These are phyloP conservation scores for Fusarium pininemorale DNA, from an alignment of 2,329 filamentous ascomycete species.

Conservation along the genomic window DNA sequence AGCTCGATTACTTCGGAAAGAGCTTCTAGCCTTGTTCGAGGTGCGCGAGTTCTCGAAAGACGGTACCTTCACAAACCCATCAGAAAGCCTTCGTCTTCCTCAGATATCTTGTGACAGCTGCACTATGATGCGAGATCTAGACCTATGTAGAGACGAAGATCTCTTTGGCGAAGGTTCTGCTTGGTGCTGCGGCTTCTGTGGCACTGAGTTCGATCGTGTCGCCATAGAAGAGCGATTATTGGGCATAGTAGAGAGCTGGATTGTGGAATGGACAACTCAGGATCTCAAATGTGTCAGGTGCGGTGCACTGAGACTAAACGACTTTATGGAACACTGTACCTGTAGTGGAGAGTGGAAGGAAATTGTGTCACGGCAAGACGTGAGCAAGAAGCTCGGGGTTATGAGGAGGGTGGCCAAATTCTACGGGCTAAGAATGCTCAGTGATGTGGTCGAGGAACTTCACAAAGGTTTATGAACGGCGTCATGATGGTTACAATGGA, in stretches of 20 bases:
- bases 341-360: conserved; percentile 88
- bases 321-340: conserved; percentile 96
- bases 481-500: conserved; percentile 11
- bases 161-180: conserved; percentile 63
- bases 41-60: conserved; percentile 92
- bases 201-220: conserved; percentile 78
- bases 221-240: conserved; percentile 86
- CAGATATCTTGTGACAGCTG: conserved; percentile 90
- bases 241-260: conserved; percentile 75
- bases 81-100: conserved; percentile 74
- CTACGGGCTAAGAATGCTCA: conserved; percentile 85
- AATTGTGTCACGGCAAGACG: conserved; percentile 72
- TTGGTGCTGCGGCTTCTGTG: conserved; percentile 84
- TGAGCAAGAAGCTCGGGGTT: conserved; percentile 72
- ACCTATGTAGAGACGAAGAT: conserved; percentile 90
- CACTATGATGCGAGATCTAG: conserved; percentile 86
- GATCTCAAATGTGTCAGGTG: conserved; percentile 83
- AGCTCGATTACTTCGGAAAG: conserved; percentile 86
- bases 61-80: conserved; percentile 88
- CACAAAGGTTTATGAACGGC: conserved; percentile 53
- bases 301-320: conserved; percentile 81
- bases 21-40: conserved; percentile 89
- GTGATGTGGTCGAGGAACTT: conserved; percentile 75
- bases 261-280: conserved; percentile 86
- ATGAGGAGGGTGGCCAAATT: conserved; percentile 78